Conservation (phyloP, 768 basidiomycete genomes). For the Kwoniella sp. region DNA sequence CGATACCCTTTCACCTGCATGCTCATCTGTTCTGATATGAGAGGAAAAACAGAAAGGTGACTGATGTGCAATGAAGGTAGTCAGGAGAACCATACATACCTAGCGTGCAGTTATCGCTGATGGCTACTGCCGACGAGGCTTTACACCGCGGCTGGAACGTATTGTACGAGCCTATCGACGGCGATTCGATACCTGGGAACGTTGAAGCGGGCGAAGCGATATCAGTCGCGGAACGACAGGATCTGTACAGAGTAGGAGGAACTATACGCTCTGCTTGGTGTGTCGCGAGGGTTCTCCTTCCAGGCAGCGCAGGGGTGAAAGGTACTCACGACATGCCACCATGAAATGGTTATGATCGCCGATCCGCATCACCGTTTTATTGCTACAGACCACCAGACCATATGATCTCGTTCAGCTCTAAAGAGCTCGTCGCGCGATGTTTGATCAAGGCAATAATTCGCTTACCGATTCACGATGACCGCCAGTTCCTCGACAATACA, state of each 20-base stretch:
- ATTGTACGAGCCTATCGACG: conserved; percentile 80
- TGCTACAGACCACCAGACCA: conserved; percentile 12
- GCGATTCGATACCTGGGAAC: conserved; percentile 76
- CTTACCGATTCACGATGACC: conserved; percentile 82
- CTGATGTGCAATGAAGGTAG: not conserved
- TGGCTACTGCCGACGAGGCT: conserved; percentile 77
- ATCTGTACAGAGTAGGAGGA: too few relatives aligned
- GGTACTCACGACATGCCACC: conserved; percentile 80
- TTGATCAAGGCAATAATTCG: not conserved
- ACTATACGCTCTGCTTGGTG: not conserved
- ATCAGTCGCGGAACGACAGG: too few relatives aligned
- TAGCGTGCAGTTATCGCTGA: conserved; percentile 78
- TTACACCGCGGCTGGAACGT: conserved; percentile 81
- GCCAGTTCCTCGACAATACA: conserved; percentile 91
- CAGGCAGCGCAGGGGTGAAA: too few relatives aligned
- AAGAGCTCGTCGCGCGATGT: not conserved
- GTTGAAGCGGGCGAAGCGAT: too few relatives aligned
- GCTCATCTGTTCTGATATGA: not conserved
- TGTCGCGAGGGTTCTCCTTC: not conserved
- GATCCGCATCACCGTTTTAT: conserved; percentile 84
- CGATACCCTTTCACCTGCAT: not conserved
- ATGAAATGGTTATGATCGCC: conserved; percentile 94
- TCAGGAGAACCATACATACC: conserved; percentile 57
- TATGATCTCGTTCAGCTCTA: conserved; percentile 51
- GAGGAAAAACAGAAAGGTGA: not conserved